These are phyloP conservation scores for Wickerhamomyces chambardii DNA, from an alignment of 805 yeast genomes.

Conservation along the genomic window DNA sequence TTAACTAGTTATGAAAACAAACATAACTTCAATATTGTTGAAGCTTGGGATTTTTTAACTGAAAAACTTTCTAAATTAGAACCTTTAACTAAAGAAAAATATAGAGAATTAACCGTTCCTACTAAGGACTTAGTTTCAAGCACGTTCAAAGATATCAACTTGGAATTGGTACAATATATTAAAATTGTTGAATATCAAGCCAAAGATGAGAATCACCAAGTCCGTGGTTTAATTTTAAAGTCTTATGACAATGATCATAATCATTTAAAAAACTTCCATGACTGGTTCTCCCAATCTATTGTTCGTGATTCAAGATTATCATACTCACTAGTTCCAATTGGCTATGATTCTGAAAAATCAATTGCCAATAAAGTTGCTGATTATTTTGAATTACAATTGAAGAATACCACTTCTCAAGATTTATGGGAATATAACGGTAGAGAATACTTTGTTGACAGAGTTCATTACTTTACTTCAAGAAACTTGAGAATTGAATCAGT, in stretches of 20 bases:
- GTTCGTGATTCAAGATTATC: conserved; percentile 24
- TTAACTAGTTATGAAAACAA: conserved; percentile 22
- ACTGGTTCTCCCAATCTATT: conserved; percentile 29
- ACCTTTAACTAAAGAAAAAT: background rate
- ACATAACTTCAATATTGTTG: conserved; percentile 18
- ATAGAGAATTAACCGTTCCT: background rate
- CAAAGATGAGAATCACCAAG: conserved; percentile 20
- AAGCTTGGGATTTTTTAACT: conserved; percentile 18
- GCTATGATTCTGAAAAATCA: conserved; percentile 5
- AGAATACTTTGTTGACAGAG: conserved; percentile 29
- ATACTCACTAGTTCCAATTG: conserved; percentile 10
- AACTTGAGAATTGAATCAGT: conserved; percentile 42
- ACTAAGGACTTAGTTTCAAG: background rate
- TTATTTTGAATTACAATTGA: conserved; percentile 35
- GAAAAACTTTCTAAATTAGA: background rate
- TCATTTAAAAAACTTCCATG: conserved; percentile 12
- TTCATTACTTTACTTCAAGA: conserved; percentile 40
- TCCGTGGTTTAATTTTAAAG: conserved; percentile 28
- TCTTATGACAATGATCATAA: conserved; percentile 18
- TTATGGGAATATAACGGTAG: conserved; percentile 41
- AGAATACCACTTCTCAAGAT: conserved; percentile 36
- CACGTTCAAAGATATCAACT: no score
- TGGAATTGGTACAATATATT: conserved; percentile 11
- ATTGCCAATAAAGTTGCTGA: conserved; percentile 26
- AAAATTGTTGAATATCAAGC: conserved; percentile 23